A percentile compares a stretch with the other conserved stretches of the same genome.
These are phyloP conservation scores for Lodderomyces beijingensis DNA, from an alignment of 1,139 yeast genomes.

Conservation along the genomic window DNA sequence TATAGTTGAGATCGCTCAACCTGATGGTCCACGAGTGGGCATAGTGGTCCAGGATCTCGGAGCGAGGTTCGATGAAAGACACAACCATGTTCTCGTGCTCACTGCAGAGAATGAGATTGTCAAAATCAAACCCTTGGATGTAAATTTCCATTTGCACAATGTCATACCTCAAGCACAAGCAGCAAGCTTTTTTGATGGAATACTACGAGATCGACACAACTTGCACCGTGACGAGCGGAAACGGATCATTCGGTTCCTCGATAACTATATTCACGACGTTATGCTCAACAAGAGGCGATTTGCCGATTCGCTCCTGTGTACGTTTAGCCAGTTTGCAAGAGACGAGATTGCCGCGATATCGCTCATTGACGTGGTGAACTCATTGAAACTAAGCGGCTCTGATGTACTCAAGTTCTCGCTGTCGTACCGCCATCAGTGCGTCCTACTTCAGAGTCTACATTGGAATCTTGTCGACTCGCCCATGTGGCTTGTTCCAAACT, in stretches of 20 bases:
- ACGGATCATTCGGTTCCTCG: conserved; percentile 17
- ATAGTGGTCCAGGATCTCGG: conserved; percentile 27
- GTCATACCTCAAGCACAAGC: conserved; percentile 19
- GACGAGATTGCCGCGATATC: conserved; percentile 17
- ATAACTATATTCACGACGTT: conserved; percentile 17
- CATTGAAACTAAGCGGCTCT: conserved; percentile 17
- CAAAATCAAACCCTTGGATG: conserved; percentile 21
- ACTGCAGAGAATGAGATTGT: conserved; percentile 27
- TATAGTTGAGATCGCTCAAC: conserved; percentile 26
- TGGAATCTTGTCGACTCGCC: conserved; percentile 21
- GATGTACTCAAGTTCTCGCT: conserved; percentile 13
- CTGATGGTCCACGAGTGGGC: conserved; percentile 30
- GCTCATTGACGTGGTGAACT: conserved; percentile 20
- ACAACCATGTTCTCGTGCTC: conserved; percentile 30
- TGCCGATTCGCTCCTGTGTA: conserved; percentile 16
- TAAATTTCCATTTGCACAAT: conserved; percentile 25
- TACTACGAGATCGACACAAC: conserved; percentile 24
- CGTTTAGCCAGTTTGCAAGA: conserved; percentile 23
- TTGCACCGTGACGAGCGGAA: conserved; percentile 15
- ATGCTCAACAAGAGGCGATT: conserved; percentile 10
- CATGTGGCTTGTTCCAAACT: conserved; percentile 26
- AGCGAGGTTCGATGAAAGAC: conserved; percentile 31
- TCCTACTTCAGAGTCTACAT: conserved; percentile 27
- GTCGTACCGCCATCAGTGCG: conserved; percentile 27
- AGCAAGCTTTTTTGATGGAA: conserved; percentile 11